Evolutionary conservation across 371 early-diverging fungal species (phyloP), one percentile per base, ranked within the genome.

Genomic region (Mortierella sp.): DNA sequence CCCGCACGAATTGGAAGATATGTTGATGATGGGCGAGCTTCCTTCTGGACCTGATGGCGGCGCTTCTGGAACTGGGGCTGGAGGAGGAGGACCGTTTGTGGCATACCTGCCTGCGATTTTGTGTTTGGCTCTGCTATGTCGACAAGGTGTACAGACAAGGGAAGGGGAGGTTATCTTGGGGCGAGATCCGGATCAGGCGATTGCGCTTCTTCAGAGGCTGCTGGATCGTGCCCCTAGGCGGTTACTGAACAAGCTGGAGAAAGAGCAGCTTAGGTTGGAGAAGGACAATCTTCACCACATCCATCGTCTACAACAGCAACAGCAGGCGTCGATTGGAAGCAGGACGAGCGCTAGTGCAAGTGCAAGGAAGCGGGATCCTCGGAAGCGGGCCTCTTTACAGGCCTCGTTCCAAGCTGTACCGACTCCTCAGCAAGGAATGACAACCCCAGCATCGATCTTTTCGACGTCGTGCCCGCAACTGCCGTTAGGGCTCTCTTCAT

Each of bases 21-120:
- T 78, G 65, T 38, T 84, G 21, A 65, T 75, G 68, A 24, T 68
- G 68, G 68, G 68, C 3, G 68, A 68, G 34, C 44, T 42, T 8
- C 9, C 42, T 68, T 38, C 68, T 10, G 68, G 68, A 38, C 24
- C 68, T 3, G 68, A 68, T 8, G 42, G 42, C 38, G 16, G 19
- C 19, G 31, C 63, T 55, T 6, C 55, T 47, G 79, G 77, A 50
- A 16, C 50, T 2, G 73, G 72, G 28, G 28, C 45, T 54, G 58
- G 70, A 13, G 58, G 68, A 16, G 55, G 76, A 4, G 84, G 84
- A 0, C 81, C 84, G 11, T 80, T 80, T 58, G 80, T 76, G 9
- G 78, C 80, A 26, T 84, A 84, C 45, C 73, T 80, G 21, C 84
- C 84, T 26, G 80, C 84, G 21, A 78, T 84, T 21, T 54, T 84